phyloP scores from a whole-genome alignment of 2,329 filamentous ascomycete genomes.

The Nigrospora sphaerica region DNA sequence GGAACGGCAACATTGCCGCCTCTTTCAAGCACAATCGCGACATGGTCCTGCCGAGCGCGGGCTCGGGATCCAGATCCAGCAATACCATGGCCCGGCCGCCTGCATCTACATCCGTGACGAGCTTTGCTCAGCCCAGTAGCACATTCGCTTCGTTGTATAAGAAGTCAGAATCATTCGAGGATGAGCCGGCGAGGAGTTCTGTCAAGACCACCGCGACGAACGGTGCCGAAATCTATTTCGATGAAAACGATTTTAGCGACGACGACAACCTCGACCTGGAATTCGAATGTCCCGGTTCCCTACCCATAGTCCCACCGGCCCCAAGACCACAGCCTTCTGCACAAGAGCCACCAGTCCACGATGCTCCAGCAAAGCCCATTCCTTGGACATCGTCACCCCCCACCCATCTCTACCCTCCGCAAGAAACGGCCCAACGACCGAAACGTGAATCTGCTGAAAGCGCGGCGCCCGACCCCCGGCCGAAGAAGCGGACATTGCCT shows the following conservation, averaged over 20 bases:
- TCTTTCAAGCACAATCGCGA: conserved; percentile 38
- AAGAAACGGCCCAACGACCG: conserved; percentile 14
- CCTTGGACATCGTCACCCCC: conserved; percentile 68
- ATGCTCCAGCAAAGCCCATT: conserved; percentile 27
- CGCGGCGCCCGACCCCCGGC: conserved; percentile 20
- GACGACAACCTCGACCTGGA: conserved; percentile 70
- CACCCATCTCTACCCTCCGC: conserved; percentile 36
- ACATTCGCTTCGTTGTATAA: conserved; percentile 35
- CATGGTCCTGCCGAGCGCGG: conserved; percentile 24
- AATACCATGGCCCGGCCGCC: conserved; percentile 20
- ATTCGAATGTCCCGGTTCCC: conserved; percentile 51
- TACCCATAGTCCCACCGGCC: conserved; percentile 25
- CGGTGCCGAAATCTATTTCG: conserved; percentile 48
- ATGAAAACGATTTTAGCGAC: conserved; percentile 81
- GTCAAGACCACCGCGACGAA: conserved; percentile 15
- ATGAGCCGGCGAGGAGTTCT: conserved; percentile 27
- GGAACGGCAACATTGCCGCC: conserved; percentile 41
- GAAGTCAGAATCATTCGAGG: conserved; percentile 41
- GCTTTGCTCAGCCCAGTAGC: conserved; percentile 11
- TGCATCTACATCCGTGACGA: conserved; percentile 6
- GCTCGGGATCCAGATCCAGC: conserved; percentile 27
- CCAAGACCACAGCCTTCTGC: conserved; percentile 18
- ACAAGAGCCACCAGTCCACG: conserved; percentile 12
- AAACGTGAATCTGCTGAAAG: conserved; percentile 36
- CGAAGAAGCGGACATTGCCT: conserved; percentile 63